Base-by-base conservation (phyloP, 768 basidiomycete species). In the Pleurotus tuber-regium region DNA sequence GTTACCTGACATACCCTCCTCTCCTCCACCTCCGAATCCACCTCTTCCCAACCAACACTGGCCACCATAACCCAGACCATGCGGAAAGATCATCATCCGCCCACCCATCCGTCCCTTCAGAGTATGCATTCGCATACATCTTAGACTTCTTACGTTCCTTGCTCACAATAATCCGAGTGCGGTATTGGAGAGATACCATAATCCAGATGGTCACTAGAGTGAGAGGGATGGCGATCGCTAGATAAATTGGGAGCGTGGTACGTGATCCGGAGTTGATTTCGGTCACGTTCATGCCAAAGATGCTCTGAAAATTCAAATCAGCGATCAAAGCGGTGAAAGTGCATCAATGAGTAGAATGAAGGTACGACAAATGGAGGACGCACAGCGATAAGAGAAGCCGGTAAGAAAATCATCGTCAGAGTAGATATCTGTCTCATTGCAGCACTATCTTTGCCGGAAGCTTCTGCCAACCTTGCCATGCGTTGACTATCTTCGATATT, bases 361-460 rank as follows among this genome's bases (percentile, higher is more conserved):
- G 31, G 23, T 16, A 25, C 6, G 12, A 18, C n/a, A 19, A 40
- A 49, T 3, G 31, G 33, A 42, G 24, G n/a, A 63, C 68, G 46
- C 58, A 75, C 74, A 6, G 73, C 73, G 26, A 70, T 63, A 41
- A 84, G 78, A 11, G 74, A 74, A 2, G 79, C 75, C 0, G 83
- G 83, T 7, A 84, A 65, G 61, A 84, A 85, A 14, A 82, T 59
- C 79, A 83, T 84, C 0, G 82, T 80, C 1, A 85, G 63, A 53
- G 82, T 82, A 0, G 80, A 73, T 26, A 84, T 75, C 48, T 81
- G 70, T 51, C 77, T 77, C 70, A 78, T 76, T 14, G 74, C 76
- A 71, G 43, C 24, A 53, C 67, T 28, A 47, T 72, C 72, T 69
- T 53, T 73, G 67, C 59, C 76, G 3, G 76, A 65, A 2, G 74